Conservation (phyloP, 768 basidiomycete species). For the Collybia mongolica region DNA sequence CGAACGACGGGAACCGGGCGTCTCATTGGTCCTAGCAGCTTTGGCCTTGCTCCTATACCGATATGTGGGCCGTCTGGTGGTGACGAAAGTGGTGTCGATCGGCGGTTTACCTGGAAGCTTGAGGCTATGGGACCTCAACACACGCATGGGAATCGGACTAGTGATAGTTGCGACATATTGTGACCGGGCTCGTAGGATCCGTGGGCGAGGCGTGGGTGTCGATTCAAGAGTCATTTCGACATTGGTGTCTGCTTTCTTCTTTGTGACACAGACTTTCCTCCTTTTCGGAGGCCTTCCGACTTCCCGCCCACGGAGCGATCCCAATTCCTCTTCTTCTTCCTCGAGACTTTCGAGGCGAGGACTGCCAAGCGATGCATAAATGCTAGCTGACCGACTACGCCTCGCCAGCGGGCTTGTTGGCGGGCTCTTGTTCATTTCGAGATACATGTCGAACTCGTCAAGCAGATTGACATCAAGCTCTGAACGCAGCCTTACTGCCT, state of each 20-base stretch:
- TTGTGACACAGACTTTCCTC: constrained; percentile 19
- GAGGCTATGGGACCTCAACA: constrained; percentile 17
- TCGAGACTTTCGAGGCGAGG: constrained; percentile 26
- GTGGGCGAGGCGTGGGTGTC: constrained; percentile 18
- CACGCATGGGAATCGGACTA: constrained; percentile 12
- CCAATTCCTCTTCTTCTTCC: constrained; percentile 27
- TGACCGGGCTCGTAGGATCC: constrained; percentile 8
- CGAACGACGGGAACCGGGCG: not conserved
- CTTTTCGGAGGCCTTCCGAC: constrained; percentile 21
- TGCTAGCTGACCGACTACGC: constrained; percentile 18
- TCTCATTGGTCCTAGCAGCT: not conserved
- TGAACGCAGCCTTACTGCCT: constrained; percentile 21
- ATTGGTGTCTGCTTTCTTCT: constrained; percentile 9
- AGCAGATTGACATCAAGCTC: constrained; percentile 3
- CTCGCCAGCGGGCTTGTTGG: constrained; percentile 36
- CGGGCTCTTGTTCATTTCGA: constrained; percentile 22
- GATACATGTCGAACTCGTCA: constrained; percentile 9
- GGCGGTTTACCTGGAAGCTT: not conserved
- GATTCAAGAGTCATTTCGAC: constrained; percentile 9
- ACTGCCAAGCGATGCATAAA: constrained; percentile 16
- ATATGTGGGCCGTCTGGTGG: constrained; percentile 1
- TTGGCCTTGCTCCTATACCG: constrained; percentile 8
- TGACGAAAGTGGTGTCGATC: constrained; percentile 13
- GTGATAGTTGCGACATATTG: not conserved
- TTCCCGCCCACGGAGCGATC: not conserved